Evolutionary conservation across 805 yeast genomes (phyloP).

Genomic region (Candida hispaniensis): DNA sequence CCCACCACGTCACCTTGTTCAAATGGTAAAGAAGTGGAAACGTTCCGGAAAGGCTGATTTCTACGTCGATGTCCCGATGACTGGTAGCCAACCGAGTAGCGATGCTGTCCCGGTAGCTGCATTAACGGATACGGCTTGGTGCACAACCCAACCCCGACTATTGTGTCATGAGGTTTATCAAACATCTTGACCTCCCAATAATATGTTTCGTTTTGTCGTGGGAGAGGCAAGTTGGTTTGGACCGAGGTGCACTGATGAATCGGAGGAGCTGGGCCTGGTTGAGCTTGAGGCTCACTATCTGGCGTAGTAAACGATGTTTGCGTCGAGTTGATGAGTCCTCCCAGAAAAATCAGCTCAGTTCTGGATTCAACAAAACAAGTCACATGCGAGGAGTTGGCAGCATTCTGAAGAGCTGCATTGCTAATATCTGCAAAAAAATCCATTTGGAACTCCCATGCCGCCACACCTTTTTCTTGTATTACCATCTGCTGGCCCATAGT

Average conservation of each 20-base stretch:
- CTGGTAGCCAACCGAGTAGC: constrained; percentile 78
- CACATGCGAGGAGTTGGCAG: constrained; percentile 13
- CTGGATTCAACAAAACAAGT: constrained; percentile 51
- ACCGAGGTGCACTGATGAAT: no score
- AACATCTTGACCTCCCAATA: constrained; percentile 83
- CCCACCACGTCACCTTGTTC: constrained; percentile 89
- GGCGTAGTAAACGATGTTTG: constrained; percentile 2
- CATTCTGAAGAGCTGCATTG: constrained; percentile 9
- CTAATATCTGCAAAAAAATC: constrained; percentile 37
- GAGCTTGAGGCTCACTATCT: no score
- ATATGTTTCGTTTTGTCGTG: constrained; percentile 70
- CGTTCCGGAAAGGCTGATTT: constrained; percentile 56
- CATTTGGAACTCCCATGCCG: constrained; percentile 75
- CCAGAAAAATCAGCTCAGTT: constrained; percentile 40
- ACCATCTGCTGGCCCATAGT: constrained; percentile 47
- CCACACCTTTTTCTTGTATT: constrained; percentile 79
- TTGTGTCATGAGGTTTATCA: constrained; percentile 43
- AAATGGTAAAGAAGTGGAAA: constrained; percentile 38
- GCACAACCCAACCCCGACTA: constrained; percentile 65
- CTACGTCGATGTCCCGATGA: constrained; percentile 70
- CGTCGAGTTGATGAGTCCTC: constrained; percentile 43
- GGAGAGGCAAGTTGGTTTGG: constrained; percentile 77
- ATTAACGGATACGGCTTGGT: constrained; percentile 89
- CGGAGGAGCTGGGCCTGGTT: no score
- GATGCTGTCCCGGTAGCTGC: constrained; percentile 84